Evolutionary conservation across 176 grass and related monocot species (phyloP).

Genomic region (Cocos nucifera): DNA sequence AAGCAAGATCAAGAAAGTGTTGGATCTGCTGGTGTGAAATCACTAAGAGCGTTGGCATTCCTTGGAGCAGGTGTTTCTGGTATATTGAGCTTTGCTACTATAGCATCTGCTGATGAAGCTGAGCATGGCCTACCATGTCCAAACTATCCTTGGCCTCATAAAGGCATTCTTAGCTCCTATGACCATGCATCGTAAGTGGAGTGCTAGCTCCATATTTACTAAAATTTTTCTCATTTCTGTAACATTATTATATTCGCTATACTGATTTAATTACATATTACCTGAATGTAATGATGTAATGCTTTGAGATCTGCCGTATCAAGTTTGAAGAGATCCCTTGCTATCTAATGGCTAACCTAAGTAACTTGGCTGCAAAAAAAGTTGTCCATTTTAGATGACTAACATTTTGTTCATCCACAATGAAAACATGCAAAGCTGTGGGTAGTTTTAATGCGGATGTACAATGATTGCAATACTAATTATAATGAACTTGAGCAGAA

Average conservation of each 20-base stretch:
- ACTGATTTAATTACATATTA: not conserved
- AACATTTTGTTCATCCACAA: too few species aligned
- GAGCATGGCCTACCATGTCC: slow-evolving; percentile 22
- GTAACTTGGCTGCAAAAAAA: too few species aligned
- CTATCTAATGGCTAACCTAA: too few species aligned
- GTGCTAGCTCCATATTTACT: not conserved
- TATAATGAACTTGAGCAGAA: slow-evolving; percentile 4
- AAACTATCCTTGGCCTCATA: slow-evolving; percentile 44
- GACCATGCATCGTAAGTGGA: slow-evolving; percentile 15
- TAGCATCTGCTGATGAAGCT: slow-evolving; percentile 21
- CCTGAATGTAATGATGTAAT: too few species aligned
- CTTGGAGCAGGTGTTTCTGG: slow-evolving; percentile 14
- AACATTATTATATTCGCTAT: not conserved
- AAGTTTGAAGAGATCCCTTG: too few species aligned
- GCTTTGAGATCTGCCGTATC: too few species aligned
- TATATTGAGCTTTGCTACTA: slow-evolving; percentile 12
- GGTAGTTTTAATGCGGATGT: too few species aligned
- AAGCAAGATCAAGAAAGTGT: slow-evolving; percentile 1
- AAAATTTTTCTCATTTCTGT: not conserved
- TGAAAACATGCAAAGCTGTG: not conserved
- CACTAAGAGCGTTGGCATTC: slow-evolving; percentile 14
- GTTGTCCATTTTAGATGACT: too few species aligned
- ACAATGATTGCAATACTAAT: too few species aligned
- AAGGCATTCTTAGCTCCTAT: slow-evolving; percentile 20
- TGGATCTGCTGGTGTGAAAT: slow-evolving; percentile 10